phyloP scores from a whole-genome alignment of 257 asterid species.

The Fraxinus quadrangulata region DNA sequence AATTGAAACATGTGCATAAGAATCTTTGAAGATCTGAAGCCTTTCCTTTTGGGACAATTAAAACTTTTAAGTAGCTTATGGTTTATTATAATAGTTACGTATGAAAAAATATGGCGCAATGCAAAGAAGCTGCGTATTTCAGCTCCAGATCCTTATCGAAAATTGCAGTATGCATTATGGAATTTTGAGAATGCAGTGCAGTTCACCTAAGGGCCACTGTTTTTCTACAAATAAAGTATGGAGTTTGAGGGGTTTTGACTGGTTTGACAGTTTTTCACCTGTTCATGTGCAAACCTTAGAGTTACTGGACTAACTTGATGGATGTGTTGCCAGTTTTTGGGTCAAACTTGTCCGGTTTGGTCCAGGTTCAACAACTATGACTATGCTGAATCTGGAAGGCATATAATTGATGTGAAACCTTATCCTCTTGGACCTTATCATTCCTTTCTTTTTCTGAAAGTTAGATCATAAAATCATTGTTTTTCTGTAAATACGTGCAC shows the following conservation, averaged over 20 bases:
- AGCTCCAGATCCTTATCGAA: background rate
- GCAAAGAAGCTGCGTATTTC: background rate
- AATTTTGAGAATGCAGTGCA: background rate
- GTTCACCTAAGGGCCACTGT: background rate
- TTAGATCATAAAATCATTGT: background rate
- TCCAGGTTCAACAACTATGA: background rate
- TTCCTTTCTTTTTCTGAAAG: background rate
- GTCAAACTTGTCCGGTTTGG: background rate
- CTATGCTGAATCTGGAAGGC: slow-evolving; percentile 20
- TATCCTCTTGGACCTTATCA: background rate
- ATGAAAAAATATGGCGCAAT: background rate
- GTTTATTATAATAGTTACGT: background rate
- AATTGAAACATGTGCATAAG: background rate
- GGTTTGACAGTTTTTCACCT: background rate
- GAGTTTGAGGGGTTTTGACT: background rate
- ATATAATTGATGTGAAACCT: background rate
- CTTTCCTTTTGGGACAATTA: background rate
- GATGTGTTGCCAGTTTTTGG: background rate
- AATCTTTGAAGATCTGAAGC: background rate
- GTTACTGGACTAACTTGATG: background rate
- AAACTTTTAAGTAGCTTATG: background rate
- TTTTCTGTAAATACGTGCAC: background rate
- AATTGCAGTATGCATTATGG: background rate
- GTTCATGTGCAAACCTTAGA: background rate
- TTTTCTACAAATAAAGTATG: background rate